Percentiles rank a stretch among this genome's conserved stretches.
phyloP scores from a whole-genome alignment of 176 grass and related monocot genomes.

The Zoysia pacifica region DNA sequence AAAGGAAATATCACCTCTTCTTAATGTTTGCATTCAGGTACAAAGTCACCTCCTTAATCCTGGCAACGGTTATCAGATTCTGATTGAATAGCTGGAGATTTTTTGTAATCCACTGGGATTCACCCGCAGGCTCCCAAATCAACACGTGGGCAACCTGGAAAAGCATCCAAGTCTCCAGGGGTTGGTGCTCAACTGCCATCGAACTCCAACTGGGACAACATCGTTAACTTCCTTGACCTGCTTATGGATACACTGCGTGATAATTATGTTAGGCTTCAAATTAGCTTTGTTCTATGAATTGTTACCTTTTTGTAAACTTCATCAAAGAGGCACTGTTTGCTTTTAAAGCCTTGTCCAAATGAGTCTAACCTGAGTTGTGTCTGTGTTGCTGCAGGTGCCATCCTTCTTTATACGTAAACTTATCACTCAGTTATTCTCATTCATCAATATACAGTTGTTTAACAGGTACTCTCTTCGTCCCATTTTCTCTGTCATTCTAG shows the following conservation, averaged over 20 bases:
- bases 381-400: conserved; percentile 67
- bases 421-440: conserved; percentile 90
- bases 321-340: not conserved
- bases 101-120: conserved; percentile 27
- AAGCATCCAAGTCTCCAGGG: conserved; percentile 68
- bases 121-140: conserved; percentile 83
- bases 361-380: conserved; percentile 28
- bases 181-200: conserved; percentile 51
- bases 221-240: conserved; percentile 85
- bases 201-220: conserved; percentile 80
- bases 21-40: conserved; percentile 96
- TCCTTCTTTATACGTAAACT: conserved; percentile 98
- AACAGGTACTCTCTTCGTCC: conserved; percentile 65
- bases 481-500: too few species aligned
- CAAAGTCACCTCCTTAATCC: conserved; percentile 10
- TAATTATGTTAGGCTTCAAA: conserved; percentile 68
- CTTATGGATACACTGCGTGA: conserved; percentile 72
- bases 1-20: conserved; percentile 92
- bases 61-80: not conserved
- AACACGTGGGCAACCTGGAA: conserved; percentile 65
- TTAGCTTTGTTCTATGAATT: conserved; percentile 17
- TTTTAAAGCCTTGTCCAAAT: not conserved
- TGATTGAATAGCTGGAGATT: not conserved
- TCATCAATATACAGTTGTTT: conserved; percentile 98
- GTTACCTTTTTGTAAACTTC: conserved; percentile 18